A percentile compares a stretch with the other conserved stretches of the same genome.
Evolutionary conservation across 1,139 yeast species (phyloP).

Genomic region (Diutina rugosa): DNA sequence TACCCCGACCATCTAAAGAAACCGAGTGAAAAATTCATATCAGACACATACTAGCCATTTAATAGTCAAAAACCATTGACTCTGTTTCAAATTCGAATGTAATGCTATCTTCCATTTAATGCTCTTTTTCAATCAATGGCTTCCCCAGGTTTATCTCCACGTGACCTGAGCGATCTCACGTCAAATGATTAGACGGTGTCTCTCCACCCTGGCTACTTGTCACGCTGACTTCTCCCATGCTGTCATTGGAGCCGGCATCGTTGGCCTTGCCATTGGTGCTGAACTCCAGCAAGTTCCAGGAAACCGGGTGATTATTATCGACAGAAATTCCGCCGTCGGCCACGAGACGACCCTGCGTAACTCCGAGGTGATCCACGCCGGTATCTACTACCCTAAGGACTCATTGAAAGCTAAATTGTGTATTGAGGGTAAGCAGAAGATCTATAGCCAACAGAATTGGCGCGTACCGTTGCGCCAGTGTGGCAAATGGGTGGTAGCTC

Average conservation of each 20-base stretch:
- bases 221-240: slow-evolving; percentile 59
- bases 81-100: too few relatives aligned
- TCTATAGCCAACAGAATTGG: slow-evolving; percentile 25
- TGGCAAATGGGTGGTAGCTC: slow-evolving; percentile 89
- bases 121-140: too few relatives aligned
- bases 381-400: slow-evolving; percentile 63
- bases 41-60: too few relatives aligned
- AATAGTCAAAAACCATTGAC: too few relatives aligned
- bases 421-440: slow-evolving; percentile 55
- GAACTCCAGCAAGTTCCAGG: slow-evolving; percentile 35
- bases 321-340: slow-evolving; percentile 53
- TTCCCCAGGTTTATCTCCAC: neutral
- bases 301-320: slow-evolving; percentile 44
- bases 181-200: neutral
- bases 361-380: slow-evolving; percentile 90
- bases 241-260: slow-evolving; percentile 79
- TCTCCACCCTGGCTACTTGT: neutral
- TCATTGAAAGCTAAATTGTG: slow-evolving; percentile 61
- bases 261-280: slow-evolving; percentile 74
- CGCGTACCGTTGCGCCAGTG: slow-evolving; percentile 45
- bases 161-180: neutral
- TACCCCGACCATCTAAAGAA: too few relatives aligned
- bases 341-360: slow-evolving; percentile 77
- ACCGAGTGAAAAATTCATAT: too few relatives aligned
- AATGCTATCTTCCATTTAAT: too few relatives aligned